Percentiles rank a stretch among this genome's conserved stretches.
phyloP scores from a whole-genome alignment of 148 eudicot species.

The Silene latifolia region DNA sequence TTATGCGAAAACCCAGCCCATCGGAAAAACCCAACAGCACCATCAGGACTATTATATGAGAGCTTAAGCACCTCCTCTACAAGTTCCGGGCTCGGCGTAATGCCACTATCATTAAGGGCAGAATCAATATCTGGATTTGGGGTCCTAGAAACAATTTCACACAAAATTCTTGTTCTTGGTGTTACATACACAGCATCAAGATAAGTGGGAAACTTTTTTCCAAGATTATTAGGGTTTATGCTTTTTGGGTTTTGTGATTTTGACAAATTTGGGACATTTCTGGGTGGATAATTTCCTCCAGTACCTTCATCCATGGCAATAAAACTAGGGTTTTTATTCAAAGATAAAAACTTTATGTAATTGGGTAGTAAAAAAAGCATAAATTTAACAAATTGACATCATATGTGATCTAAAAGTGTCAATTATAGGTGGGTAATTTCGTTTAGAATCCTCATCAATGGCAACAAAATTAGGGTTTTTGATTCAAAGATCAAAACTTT shows the following conservation, averaged over 20 bases:
- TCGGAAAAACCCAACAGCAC: conserved; percentile 61
- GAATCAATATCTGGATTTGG: conserved; percentile 37
- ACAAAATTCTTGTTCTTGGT: conserved; percentile 45
- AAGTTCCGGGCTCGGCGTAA: conserved; percentile 49
- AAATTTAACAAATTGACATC: neutral
- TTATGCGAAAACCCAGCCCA: conserved; percentile 55
- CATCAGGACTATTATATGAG: conserved; percentile 51
- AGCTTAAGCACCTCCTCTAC: conserved; percentile 70
- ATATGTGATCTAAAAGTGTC: conserved; percentile 1
- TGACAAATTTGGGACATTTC: conserved; percentile 14
- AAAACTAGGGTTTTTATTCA: conserved; percentile 12
- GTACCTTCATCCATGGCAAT: conserved; percentile 33
- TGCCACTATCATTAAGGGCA: conserved; percentile 38
- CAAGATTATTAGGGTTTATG: conserved; percentile 10
- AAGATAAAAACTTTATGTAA: conserved; percentile 12
- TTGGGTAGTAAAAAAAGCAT: conserved; percentile 3
- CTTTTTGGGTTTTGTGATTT: conserved; percentile 23
- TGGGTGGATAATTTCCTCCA: conserved; percentile 21
- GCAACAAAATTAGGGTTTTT: conserved; percentile 13
- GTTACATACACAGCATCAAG: conserved; percentile 42
- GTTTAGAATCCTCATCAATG: conserved; percentile 29
- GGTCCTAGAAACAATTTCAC: conserved; percentile 47
- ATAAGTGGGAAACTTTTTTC: conserved; percentile 35
- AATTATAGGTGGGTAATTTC: neutral
- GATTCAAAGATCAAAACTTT: conserved; percentile 16